Percentiles rank a stretch among this genome's conserved stretches.
These are phyloP conservation scores for Cucumis cinereus DNA, from an alignment of 306 rosid species.

Conservation along the genomic window DNA sequence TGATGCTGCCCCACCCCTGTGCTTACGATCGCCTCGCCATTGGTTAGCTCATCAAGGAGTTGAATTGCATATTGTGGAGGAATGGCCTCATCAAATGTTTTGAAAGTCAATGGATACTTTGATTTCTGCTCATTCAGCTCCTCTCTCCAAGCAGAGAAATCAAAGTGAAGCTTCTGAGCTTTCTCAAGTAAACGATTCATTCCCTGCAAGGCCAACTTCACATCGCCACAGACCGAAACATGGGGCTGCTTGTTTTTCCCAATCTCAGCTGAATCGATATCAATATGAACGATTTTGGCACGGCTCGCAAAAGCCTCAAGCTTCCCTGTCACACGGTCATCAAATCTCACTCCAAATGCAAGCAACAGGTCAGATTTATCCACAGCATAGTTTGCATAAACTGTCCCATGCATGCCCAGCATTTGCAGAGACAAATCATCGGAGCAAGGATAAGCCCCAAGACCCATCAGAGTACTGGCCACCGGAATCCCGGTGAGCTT, in stretches of 20 bases:
- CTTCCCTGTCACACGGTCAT: constrained; percentile 87
- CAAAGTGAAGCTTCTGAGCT: constrained; percentile 19
- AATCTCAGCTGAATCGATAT: constrained; percentile 82
- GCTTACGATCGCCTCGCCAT: constrained; percentile 63
- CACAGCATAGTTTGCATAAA: constrained; percentile 82
- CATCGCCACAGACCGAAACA: constrained; percentile 55
- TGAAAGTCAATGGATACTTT: constrained; percentile 51
- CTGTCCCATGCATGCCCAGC: constrained; percentile 94
- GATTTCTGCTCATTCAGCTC: constrained; percentile 60
- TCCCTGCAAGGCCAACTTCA: constrained; percentile 59
- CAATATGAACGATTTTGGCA: constrained; percentile 85
- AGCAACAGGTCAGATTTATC: constrained; percentile 67
- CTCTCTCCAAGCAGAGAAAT: constrained; percentile 52
- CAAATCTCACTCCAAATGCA: constrained; percentile 90
- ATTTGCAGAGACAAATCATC: constrained; percentile 56
- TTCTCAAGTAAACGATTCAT: constrained; percentile 41
- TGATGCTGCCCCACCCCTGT: constrained; percentile 88
- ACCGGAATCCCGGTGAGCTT: constrained; percentile 66
- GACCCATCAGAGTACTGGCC: constrained; percentile 82
- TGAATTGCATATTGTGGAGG: constrained; percentile 78
- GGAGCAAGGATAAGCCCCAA: constrained; percentile 43
- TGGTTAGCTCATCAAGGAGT: constrained; percentile 73
- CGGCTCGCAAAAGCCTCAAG: constrained; percentile 77
- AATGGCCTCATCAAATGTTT: constrained; percentile 55
- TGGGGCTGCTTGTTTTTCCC: constrained; percentile 96